Percentiles rank a stretch among this genome's conserved stretches.
These are phyloP conservation scores for Penicillium sclerotigenum DNA, from an alignment of 2,329 filamentous ascomycete genomes.

Conservation along the genomic window DNA sequence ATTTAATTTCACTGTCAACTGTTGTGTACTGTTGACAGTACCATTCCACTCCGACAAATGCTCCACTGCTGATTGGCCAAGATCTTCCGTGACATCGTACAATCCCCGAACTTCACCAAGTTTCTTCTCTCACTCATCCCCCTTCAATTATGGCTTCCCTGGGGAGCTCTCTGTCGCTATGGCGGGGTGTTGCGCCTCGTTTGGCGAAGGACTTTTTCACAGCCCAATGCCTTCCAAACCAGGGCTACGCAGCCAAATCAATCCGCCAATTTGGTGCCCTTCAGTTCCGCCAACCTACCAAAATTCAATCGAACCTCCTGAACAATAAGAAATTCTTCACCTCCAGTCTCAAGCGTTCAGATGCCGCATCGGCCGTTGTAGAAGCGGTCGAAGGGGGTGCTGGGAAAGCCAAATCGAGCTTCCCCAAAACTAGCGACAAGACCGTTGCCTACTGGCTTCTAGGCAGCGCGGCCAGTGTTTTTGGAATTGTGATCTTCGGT, in stretches of 20 bases:
- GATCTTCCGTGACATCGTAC: conserved; percentile 14
- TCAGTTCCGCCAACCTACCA: conserved; percentile 28
- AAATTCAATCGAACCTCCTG: conserved; percentile 25
- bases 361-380: conserved; percentile 20
- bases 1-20: background rate
- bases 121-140: conserved; percentile 12
- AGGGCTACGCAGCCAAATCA: conserved; percentile 29
- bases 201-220: conserved; percentile 41
- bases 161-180: conserved; percentile 30
- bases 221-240: conserved; percentile 41
- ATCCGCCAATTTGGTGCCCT: conserved; percentile 31
- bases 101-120: conserved; percentile 15
- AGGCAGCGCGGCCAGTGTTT: conserved; percentile 86
- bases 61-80: conserved; percentile 21
- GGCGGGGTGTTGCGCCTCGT: conserved; percentile 36
- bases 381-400: conserved; percentile 23
- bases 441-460: conserved; percentile 88
- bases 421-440: conserved; percentile 66
- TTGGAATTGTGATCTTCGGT: conserved; percentile 94
- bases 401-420: conserved; percentile 39
- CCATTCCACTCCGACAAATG: conserved; percentile 15
- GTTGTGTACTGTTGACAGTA: background rate
- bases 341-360: conserved; percentile 22
- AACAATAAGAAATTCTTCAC: conserved; percentile 29
- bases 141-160: conserved; percentile 34